Percentiles rank a stretch among this genome's conserved stretches.
Conservation (phyloP, 257 asterid species). For the Penstemon newberryi region DNA sequence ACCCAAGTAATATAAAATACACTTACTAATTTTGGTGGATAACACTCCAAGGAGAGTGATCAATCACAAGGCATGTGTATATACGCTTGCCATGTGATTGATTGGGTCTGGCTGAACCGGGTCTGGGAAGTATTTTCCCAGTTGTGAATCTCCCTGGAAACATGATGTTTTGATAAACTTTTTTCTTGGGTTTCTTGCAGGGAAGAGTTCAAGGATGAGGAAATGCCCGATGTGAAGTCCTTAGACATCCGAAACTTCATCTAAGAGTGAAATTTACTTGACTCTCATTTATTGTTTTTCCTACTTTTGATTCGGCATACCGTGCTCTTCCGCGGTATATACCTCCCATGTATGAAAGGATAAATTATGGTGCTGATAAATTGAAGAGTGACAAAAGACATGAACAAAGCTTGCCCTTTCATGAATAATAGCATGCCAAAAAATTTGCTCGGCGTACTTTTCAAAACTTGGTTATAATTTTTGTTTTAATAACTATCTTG, state of each 20-base stretch:
- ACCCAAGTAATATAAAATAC: no score
- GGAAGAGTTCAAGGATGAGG: conserved; percentile 91
- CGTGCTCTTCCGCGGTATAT: conserved; percentile 26
- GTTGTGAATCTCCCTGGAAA: no score
- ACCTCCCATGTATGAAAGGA: conserved; percentile 29
- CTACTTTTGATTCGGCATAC: conserved; percentile 16
- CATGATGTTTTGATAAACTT: neutral
- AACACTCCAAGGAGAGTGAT: no score
- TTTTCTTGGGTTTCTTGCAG: conserved; percentile 37
- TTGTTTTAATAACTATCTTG: no score
- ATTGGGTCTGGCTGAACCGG: no score
- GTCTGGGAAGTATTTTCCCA: no score
- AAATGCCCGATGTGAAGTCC: conserved; percentile 72
- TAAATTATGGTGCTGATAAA: conserved; percentile 32
- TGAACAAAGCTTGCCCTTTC: conserved; percentile 23
- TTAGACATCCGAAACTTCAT: conserved; percentile 84
- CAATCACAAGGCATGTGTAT: no score
- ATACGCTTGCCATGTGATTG: no score
- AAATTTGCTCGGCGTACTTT: conserved; percentile 27
- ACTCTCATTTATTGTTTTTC: conserved; percentile 15
- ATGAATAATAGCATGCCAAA: conserved; percentile 37
- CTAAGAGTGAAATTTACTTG: conserved; percentile 30
- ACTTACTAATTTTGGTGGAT: no score
- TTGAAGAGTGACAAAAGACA: conserved; percentile 33
- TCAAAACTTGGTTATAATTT: conserved; percentile 19